Percentiles rank a stretch among this genome's conserved stretches.
Conservation (phyloP, 2,329 filamentous ascomycete genomes). For the Blastomyces gilchristii region DNA sequence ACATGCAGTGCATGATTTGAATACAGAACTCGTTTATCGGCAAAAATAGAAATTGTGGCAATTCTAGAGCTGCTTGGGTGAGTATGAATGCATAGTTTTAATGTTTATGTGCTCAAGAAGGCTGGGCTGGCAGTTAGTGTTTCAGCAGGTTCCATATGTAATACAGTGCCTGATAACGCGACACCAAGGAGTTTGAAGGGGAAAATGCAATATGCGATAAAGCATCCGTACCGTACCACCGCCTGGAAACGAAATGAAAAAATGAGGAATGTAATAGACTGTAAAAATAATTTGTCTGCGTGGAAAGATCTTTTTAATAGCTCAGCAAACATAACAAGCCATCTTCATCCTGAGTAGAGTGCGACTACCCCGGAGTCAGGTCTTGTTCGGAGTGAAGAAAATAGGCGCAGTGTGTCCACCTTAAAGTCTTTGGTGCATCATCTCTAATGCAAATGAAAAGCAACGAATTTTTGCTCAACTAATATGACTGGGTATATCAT, state of each 20-base stretch:
- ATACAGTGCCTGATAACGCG: neutral
- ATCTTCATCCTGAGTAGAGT: neutral
- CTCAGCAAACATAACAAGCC: neutral
- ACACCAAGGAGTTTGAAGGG: neutral
- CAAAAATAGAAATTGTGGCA: neutral
- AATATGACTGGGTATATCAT: constrained; percentile 6
- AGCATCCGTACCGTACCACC: neutral
- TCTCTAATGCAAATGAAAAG: neutral
- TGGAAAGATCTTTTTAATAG: neutral
- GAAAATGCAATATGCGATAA: neutral
- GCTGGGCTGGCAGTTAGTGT: too few species aligned
- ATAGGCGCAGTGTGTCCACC: neutral
- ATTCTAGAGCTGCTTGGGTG: neutral
- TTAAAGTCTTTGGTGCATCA: neutral
- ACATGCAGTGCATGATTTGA: neutral
- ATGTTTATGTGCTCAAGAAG: neutral
- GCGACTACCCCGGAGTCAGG: neutral
- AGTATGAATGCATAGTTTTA: neutral
- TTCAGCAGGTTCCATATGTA: neutral
- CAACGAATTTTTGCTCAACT: neutral
- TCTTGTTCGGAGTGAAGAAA: neutral
- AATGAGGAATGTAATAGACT: neutral
- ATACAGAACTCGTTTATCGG: neutral
- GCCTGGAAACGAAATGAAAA: neutral
- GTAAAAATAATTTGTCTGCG: neutral